These are phyloP conservation scores for Syzygium oleosum DNA, from an alignment of 345 rosid species.

Conservation along the genomic window DNA sequence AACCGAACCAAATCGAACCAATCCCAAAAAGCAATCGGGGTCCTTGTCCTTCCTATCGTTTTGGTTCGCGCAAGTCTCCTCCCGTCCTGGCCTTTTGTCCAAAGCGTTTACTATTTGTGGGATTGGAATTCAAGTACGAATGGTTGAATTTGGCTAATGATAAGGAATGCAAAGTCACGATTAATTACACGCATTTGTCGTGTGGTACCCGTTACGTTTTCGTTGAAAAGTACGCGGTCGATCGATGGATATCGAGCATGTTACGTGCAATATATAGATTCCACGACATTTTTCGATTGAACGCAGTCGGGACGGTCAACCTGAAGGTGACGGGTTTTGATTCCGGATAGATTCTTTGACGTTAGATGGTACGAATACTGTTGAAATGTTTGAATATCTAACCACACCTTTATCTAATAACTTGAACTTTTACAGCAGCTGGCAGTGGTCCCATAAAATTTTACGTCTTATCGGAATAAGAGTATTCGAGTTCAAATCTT, in stretches of 20 bases:
- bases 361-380: fast-evolving
- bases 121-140: not conserved
- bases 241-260: not conserved
- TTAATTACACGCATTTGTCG: too few species aligned
- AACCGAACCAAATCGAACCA: not conserved
- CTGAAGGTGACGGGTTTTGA: fast-evolving
- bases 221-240: not conserved
- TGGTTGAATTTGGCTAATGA: not conserved
- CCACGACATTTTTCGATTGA: not conserved
- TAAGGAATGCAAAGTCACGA: not conserved
- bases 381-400: not conserved
- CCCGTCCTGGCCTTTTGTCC: not conserved
- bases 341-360: fast-evolving
- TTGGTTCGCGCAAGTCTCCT: not conserved
- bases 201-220: not conserved
- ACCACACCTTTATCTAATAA: not conserved
- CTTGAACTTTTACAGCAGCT: fast-evolving
- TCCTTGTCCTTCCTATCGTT: not conserved
- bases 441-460: fast-evolving
- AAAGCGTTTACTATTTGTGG: not conserved
- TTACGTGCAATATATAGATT: not conserved
- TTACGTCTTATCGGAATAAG: not conserved
- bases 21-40: not conserved
- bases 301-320: fast-evolving
- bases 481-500: not conserved